These are phyloP conservation scores for Zygosaccharomyces sapae DNA, from an alignment of 1,139 yeast genomes.

Conservation along the genomic window DNA sequence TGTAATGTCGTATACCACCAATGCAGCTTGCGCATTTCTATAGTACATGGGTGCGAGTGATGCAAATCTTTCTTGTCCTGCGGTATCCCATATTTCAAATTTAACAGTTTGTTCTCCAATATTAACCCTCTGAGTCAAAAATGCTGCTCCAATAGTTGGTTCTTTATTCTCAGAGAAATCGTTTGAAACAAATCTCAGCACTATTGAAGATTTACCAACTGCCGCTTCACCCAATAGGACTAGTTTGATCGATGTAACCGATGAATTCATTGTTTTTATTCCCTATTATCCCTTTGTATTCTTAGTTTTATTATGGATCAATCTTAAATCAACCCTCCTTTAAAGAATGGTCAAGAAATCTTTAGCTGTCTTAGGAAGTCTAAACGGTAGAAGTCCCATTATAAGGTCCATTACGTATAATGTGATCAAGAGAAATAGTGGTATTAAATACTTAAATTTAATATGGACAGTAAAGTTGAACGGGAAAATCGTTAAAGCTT, in stretches of 20 bases:
- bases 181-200: constrained; percentile 85
- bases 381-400: neutral
- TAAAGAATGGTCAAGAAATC: constrained; percentile 1
- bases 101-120: constrained; percentile 87
- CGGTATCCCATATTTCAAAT: constrained; percentile 98
- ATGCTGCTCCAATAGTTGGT: constrained; percentile 98
- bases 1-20: constrained; percentile 92
- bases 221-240: constrained; percentile 96
- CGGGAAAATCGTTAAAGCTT: constrained; percentile 38
- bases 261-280: constrained; percentile 23
- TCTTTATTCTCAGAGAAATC: constrained; percentile 96
- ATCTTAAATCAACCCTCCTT: constrained; percentile 1
- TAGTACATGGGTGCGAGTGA: constrained; percentile 97
- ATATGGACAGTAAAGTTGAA: neutral
- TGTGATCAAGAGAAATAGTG: constrained; percentile 1
- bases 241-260: constrained; percentile 72
- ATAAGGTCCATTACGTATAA: constrained; percentile 4
- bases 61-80: constrained; percentile 97
- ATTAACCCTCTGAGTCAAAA: constrained; percentile 89
- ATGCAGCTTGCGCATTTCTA: constrained; percentile 95
- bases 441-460: neutral
- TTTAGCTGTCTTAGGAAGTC: neutral
- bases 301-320: neutral
- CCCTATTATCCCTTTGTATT: neutral
- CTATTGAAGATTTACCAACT: constrained; percentile 92